A percentile compares a stretch with the other conserved stretches of the same genome.
These are phyloP conservation scores for Ophiostoma angusticollis DNA, from an alignment of 2,329 filamentous ascomycete species.

Conservation along the genomic window DNA sequence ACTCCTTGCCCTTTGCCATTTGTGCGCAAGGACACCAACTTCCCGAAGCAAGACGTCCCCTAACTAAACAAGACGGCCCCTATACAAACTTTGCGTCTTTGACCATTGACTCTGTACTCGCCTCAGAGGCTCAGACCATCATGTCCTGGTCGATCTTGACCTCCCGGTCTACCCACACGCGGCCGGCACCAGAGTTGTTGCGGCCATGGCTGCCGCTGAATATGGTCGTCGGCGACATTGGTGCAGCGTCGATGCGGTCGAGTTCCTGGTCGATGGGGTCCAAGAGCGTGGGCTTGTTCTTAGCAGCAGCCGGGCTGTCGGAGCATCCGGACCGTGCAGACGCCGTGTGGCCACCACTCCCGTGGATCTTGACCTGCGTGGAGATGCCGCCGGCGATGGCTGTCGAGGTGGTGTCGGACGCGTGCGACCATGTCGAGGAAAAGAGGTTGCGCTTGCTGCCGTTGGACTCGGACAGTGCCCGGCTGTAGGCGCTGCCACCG, in stretches of 20 bases:
- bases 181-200: background rate
- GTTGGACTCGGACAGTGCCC: background rate
- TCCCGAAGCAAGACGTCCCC: too few species aligned
- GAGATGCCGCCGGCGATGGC: background rate
- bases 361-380: slow-evolving; percentile 8
- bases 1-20: background rate
- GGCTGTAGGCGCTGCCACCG: slow-evolving; percentile 4
- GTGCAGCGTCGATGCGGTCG: slow-evolving; percentile 13
- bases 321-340: background rate
- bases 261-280: slow-evolving; percentile 16
- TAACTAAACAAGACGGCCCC: too few species aligned
- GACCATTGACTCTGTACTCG: too few species aligned
- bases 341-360: background rate
- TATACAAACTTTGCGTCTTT: too few species aligned
- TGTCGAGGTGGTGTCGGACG: slow-evolving; percentile 6
- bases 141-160: slow-evolving; percentile 10
- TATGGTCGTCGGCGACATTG: background rate
- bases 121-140: too few species aligned
- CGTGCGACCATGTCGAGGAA: slow-evolving; percentile 2
- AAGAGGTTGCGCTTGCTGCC: slow-evolving; percentile 1
- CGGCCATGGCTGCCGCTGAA: background rate
- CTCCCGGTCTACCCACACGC: slow-evolving; percentile 14
- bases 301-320: slow-evolving; percentile 7
- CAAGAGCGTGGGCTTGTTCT: slow-evolving; percentile 6
- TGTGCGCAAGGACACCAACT: too few species aligned